Percentiles rank a stretch among this genome's conserved stretches.
These are phyloP conservation scores for Scheffersomyces coipomensis DNA, from an alignment of 805 yeast genomes.

Conservation along the genomic window DNA sequence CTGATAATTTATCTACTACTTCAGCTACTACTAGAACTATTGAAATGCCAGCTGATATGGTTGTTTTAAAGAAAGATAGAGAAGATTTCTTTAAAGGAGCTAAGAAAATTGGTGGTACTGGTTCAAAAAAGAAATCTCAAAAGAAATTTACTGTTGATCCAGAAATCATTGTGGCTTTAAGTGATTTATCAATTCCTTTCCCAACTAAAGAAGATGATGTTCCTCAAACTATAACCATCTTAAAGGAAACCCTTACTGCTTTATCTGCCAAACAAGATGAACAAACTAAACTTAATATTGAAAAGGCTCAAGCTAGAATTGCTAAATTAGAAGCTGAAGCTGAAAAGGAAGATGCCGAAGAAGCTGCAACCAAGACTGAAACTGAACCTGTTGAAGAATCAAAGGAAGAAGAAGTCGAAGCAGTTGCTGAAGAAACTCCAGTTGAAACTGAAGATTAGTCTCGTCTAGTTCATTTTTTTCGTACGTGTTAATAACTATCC, in stretches of 20 bases:
- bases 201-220: slow-evolving; percentile 78
- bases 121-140: slow-evolving; percentile 52
- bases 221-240: slow-evolving; percentile 58
- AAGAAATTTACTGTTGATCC: slow-evolving; percentile 73
- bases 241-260: slow-evolving; percentile 70
- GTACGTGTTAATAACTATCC: no score
- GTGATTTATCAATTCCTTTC: slow-evolving; percentile 71
- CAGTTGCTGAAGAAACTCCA: slow-evolving; percentile 5
- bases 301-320: slow-evolving; percentile 73
- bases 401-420: slow-evolving; percentile 6
- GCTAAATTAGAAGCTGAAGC: slow-evolving; percentile 60
- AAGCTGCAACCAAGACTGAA: slow-evolving; percentile 17
- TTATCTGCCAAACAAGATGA: slow-evolving; percentile 74
- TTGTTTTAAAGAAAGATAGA: slow-evolving; percentile 61
- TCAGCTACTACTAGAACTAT: slow-evolving; percentile 43
- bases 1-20: slow-evolving; percentile 16
- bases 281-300: slow-evolving; percentile 73
- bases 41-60: slow-evolving; percentile 63
- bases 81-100: slow-evolving; percentile 55
- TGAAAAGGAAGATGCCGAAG: slow-evolving; percentile 40
- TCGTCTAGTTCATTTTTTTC: no score
- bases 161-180: slow-evolving; percentile 70
- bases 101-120: slow-evolving; percentile 35
- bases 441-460: no score
- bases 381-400: neutral